Evolutionary conservation across 1,139 yeast genomes (phyloP), one percentile per base, ranked within the genome.

Genomic region (Suhomyces kunorum): DNA sequence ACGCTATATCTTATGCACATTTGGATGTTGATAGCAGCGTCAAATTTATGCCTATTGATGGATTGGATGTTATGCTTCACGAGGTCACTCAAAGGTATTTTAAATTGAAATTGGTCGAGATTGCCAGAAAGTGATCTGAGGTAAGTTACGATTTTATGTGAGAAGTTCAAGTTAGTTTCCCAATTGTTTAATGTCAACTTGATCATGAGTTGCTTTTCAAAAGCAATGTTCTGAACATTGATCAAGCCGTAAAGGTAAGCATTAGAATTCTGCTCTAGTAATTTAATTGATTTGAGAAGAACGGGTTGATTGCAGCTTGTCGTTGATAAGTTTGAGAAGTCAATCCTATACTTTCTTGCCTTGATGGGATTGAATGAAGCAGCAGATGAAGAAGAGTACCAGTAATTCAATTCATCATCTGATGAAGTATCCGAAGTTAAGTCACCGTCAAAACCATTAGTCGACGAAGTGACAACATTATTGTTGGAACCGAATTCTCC

Each of bases 131-230:
- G 50, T 30, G 64, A 59, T 42, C 59, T 59, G 29, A 58, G 51
- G 46, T 55, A 67, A 2, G 51, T 30, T 27, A 48, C 35, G 24
- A 41, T 39, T 20, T 42, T 40, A 34, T 63, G 59, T 31, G 61
- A 59, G 44, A 65, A 59, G 23, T 59, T 56, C 36, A 64, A 50
- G 37, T 54, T 58, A 8, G 68, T 56, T 35, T 56, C 51, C 78
- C 78, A 72, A 40, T 58, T 54, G 47, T 71, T 63, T 39, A 64
- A 56, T 3, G 76, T 61, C 41, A 71, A 49, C 49, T 71, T 71
- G 32, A 71, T 50, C 32, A 56, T 54, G 30, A 71, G 47, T 9
- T 46, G 47, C 53, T 72, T 72, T 45, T 69, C 73, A 48, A 58
- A 71, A 7, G 67, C 68, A 28, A 71, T 47, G 51, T 72, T 72